Conservation (phyloP, 192 early-diverging fungal genomes). For the Backusella morwellensis region DNA sequence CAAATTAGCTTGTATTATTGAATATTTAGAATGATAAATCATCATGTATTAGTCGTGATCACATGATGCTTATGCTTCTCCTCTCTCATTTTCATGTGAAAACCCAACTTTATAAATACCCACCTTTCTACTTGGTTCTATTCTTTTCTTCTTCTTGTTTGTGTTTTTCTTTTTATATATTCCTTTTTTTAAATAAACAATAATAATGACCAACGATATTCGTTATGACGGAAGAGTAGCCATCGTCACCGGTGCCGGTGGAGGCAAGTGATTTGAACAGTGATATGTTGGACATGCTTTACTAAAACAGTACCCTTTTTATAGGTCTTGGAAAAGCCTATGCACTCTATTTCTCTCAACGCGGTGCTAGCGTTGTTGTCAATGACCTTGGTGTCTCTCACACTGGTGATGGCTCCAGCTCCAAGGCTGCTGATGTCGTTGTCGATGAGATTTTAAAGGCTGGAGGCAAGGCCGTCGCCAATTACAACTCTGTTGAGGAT, state of each 20-base stretch:
- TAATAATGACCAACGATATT: conserved; percentile 42
- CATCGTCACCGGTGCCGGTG: conserved; percentile 95
- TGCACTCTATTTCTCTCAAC: conserved; percentile 85
- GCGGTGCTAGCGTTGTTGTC: conserved; percentile 93
- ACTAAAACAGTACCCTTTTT: neutral
- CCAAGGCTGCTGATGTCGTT: conserved; percentile 88
- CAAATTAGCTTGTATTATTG: neutral
- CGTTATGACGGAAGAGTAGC: conserved; percentile 85
- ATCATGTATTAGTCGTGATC: neutral
- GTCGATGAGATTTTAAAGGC: conserved; percentile 87
- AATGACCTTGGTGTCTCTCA: conserved; percentile 89
- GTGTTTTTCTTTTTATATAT: conserved; percentile 11
- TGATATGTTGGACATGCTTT: neutral
- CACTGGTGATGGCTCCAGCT: conserved; percentile 73
- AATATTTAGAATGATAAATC: neutral
- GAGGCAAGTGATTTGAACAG: conserved; percentile 53
- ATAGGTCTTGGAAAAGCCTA: conserved; percentile 82
- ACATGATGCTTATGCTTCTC: conserved; percentile 1
- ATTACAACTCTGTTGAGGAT: conserved; percentile 96
- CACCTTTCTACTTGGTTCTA: neutral
- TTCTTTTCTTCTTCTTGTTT: neutral
- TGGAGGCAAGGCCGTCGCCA: conserved; percentile 93
- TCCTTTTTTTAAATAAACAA: neutral
- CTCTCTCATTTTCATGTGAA: conserved; percentile 10
- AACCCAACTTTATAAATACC: conserved; percentile 2